These are phyloP conservation scores for Pseudohyphozyma bogoriensis DNA, from an alignment of 768 basidiomycete genomes.

Conservation along the genomic window DNA sequence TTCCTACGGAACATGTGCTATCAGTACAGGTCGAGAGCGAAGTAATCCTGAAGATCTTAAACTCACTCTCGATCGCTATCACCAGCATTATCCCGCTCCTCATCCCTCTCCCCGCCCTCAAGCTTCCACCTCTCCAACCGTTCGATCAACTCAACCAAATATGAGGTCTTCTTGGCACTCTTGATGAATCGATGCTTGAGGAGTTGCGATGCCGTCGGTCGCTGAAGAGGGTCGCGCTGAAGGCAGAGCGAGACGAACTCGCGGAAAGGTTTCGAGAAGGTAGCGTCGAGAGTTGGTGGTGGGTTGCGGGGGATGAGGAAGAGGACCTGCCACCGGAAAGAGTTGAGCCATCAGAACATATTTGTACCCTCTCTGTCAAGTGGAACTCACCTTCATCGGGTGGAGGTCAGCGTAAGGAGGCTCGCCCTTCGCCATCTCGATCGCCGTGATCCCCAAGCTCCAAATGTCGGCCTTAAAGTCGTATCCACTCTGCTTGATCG, in stretches of 20 bases:
- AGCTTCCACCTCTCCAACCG: slow-evolving; percentile 86
- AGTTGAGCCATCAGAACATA: too few species aligned
- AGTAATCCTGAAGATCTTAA: too few species aligned
- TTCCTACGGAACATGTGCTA: fast-evolving
- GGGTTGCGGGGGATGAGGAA: slow-evolving; percentile 98
- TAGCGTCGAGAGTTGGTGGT: slow-evolving; percentile 78
- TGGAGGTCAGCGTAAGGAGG: slow-evolving; percentile 97
- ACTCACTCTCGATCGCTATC: slow-evolving; percentile 48
- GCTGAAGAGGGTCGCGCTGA: slow-evolving; percentile 79
- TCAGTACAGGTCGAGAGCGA: background rate
- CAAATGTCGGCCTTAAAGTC: slow-evolving; percentile 99
- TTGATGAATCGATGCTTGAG: slow-evolving; percentile 93
- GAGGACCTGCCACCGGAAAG: slow-evolving; percentile 64
- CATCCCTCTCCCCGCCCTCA: slow-evolving; percentile 67
- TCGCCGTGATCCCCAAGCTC: slow-evolving; percentile 94
- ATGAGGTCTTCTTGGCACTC: slow-evolving; percentile 87
- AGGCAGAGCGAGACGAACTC: slow-evolving; percentile 90
- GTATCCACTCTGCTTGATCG: slow-evolving; percentile 98
- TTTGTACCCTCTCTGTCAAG: too few species aligned
- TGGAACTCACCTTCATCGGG: slow-evolving; percentile 82
- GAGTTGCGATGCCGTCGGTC: slow-evolving; percentile 87
- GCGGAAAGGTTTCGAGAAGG: slow-evolving; percentile 83
- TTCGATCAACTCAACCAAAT: slow-evolving; percentile 91
- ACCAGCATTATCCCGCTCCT: slow-evolving; percentile 50
- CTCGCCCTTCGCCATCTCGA: slow-evolving; percentile 93